Base-by-base conservation (phyloP, 305 asterid genomes). In the Fraxinus nigra region DNA sequence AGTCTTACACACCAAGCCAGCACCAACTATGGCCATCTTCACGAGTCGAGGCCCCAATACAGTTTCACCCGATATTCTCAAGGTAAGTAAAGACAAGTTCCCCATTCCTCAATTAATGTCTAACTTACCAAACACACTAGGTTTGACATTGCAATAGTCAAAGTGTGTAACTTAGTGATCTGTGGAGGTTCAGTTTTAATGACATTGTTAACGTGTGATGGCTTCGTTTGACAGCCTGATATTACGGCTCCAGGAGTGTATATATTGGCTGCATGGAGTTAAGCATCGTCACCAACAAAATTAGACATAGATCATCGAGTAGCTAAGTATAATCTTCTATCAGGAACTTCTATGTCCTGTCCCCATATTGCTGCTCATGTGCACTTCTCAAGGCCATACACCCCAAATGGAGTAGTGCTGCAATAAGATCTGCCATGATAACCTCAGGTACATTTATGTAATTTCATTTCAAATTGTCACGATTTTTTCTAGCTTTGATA, bases 311-410 rank as follows among this genome's bases (percentile, higher is more conserved):
- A 95, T 81, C 76, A 80, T 3, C 86, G 98, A 5, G 89, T 90
- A 0, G 91, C 84, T 4, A 90, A 94, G 84, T 95, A 92, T 76
- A 94, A 94, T 46, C 80, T 95, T 67, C 48, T 87, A 22, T 94
- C 98, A 0, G 98, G 99, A 65, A 95, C 99, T 69, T 95, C 99
- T 46, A 95, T 94, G 99, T 86, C 99, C 5, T 94, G 98, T 86
- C 98, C 98, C 1, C 99, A 95, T 85, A 82, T 94, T 1, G 88
- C 88, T 46, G 99, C 91, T 87, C 93, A 7, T 82, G 92, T 6
- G 98, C 97, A n/a, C 94, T 95, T 77, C 88, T 95, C 84, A 95
- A 90, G 89, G 97, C 97, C 77, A 81, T 95, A 13, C 97, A 95
- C 86, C 97, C 97, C 9, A 56, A n/a, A 48, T 95, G 99, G 99